Conservation (phyloP, 163 green algal genomes). For the Scenedesmus sp. region DNA sequence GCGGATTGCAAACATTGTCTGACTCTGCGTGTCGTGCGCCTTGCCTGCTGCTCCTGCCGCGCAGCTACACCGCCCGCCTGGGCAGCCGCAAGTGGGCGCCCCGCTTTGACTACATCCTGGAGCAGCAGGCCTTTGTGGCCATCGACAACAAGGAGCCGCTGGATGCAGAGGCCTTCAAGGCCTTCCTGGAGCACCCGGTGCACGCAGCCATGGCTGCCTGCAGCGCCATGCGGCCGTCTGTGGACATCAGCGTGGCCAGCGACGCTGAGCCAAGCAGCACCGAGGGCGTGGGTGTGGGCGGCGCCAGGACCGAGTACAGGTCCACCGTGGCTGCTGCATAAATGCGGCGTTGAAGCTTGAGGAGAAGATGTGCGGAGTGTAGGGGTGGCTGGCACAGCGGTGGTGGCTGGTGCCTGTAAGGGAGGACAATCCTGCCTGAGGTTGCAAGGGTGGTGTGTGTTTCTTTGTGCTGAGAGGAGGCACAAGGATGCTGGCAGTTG, state of each 20-base stretch:
- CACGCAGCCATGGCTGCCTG: constrained; percentile 93
- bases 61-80: constrained; percentile 95
- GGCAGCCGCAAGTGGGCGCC: constrained; percentile 98
- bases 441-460: background rate
- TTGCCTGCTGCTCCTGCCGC: background rate
- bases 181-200: constrained; percentile 93
- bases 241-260: constrained; percentile 97
- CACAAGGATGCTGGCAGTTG: background rate
- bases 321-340: constrained; percentile 65
- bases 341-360: background rate
- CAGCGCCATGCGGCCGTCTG: constrained; percentile 91
- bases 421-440: background rate
- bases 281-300: constrained; percentile 84
- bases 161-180: constrained; percentile 80
- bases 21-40: too few relatives aligned
- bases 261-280: constrained; percentile 73
- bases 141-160: constrained; percentile 79
- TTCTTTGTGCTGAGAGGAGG: background rate
- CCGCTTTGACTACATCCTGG: constrained; percentile 98
- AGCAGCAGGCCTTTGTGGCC: constrained; percentile 91
- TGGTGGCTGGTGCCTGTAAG: background rate
- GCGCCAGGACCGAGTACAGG: constrained; percentile 90
- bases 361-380: background rate
- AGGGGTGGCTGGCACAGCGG: background rate
- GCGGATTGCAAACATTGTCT: background rate